Evolutionary conservation across 306 rosid species (phyloP).

Genomic region (Morella rubra): DNA sequence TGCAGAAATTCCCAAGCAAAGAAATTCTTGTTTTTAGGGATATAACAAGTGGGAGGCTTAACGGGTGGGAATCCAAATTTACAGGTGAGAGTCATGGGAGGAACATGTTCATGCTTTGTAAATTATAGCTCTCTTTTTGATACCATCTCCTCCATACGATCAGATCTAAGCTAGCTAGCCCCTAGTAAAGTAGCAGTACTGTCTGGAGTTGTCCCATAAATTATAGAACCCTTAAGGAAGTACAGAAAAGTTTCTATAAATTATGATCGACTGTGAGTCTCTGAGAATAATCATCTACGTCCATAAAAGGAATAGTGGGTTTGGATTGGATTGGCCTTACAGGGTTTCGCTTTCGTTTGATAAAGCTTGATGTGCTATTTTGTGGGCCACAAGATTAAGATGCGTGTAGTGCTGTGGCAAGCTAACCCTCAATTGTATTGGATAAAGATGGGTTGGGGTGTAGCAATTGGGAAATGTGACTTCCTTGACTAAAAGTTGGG

Average conservation of each 20-base stretch:
- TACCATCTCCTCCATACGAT: no score
- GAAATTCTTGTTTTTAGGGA: not conserved
- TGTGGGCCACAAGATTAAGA: slow-evolving; percentile 25
- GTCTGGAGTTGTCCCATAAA: no score
- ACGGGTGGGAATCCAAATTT: not conserved
- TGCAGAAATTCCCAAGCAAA: not conserved
- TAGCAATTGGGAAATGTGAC: not conserved
- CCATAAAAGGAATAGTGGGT: not conserved
- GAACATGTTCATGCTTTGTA: not conserved
- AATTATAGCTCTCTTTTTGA: no score
- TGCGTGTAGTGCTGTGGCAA: not conserved
- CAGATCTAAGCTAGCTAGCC: no score
- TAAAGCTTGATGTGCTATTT: slow-evolving; percentile 14
- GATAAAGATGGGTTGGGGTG: not conserved
- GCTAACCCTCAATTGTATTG: not conserved
- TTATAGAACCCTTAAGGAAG: no score
- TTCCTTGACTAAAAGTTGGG: not conserved
- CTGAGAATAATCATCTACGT: no score
- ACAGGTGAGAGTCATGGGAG: not conserved
- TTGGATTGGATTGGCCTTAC: not conserved
- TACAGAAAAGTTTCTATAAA: no score
- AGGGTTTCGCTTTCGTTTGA: slow-evolving; percentile 15
- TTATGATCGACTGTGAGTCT: no score
- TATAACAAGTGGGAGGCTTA: not conserved
- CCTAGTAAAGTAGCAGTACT: no score